These are phyloP conservation scores for Colletotrichum viniferum DNA, from an alignment of 2,329 filamentous ascomycete species.

Conservation along the genomic window DNA sequence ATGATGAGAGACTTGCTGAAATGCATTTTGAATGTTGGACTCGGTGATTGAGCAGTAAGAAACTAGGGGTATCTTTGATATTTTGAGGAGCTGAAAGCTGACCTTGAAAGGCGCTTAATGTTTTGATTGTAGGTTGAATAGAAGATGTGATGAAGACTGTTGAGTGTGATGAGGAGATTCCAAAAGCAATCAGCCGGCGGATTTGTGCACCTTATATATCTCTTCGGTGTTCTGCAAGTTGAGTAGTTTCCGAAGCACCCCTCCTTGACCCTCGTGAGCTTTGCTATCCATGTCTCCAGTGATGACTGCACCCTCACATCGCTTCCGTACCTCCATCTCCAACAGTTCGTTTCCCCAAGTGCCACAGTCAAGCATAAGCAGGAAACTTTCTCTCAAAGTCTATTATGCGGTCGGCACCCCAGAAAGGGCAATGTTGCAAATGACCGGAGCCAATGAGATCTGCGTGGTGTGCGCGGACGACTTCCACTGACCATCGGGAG, in stretches of 20 bases:
- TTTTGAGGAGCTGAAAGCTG: background rate
- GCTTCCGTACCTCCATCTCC: background rate
- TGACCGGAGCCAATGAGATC: background rate
- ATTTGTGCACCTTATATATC: background rate
- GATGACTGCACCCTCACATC: background rate
- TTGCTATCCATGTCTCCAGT: background rate
- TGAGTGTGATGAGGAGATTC: background rate
- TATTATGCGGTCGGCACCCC: conserved; percentile 3
- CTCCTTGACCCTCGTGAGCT: background rate
- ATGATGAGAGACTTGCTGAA: conserved; percentile 17
- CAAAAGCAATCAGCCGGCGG: background rate
- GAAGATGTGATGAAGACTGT: background rate
- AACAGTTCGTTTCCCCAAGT: background rate
- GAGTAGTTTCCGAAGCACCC: background rate
- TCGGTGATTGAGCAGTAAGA: background rate
- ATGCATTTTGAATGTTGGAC: background rate
- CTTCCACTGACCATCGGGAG: background rate
- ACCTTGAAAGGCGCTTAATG: background rate
- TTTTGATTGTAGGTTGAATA: background rate
- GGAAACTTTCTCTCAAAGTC: background rate
- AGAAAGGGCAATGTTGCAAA: background rate
- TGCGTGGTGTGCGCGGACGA: background rate
- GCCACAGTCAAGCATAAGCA: background rate
- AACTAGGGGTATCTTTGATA: background rate
- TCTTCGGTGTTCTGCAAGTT: background rate